A percentile compares a stretch with the other conserved stretches of the same genome.
phyloP scores from a whole-genome alignment of 2,329 filamentous ascomycete species.

The Ceratocystis albifundus region DNA sequence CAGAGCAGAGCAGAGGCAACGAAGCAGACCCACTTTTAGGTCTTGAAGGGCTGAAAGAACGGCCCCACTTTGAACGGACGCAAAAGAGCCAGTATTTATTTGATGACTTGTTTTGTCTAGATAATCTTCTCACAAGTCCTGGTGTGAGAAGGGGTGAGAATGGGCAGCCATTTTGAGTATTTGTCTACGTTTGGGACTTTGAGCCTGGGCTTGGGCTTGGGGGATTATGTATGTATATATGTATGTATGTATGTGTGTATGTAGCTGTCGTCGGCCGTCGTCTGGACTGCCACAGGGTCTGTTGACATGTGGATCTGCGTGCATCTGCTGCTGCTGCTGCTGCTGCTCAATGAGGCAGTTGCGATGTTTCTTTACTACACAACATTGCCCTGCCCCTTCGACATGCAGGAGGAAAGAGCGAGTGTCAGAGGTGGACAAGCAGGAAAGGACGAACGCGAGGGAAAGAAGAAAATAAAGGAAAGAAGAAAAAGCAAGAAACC shows the following conservation, averaged over 20 bases:
- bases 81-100: not conserved
- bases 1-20: not conserved
- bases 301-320: too few species aligned
- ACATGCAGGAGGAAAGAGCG: not conserved
- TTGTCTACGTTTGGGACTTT: too few species aligned
- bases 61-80: constrained; percentile 1
- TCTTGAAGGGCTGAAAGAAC: constrained; percentile 7
- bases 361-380: not conserved
- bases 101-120: too few species aligned
- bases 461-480: not conserved
- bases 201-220: too few species aligned
- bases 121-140: too few species aligned
- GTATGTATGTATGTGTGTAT: too few species aligned
- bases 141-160: too few species aligned
- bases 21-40: not conserved
- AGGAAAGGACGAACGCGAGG: not conserved
- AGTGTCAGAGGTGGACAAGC: not conserved
- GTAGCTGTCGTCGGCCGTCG: too few species aligned
- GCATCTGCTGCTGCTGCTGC: too few species aligned
- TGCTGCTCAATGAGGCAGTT: not conserved
- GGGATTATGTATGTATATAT: too few species aligned
- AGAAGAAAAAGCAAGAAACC: not conserved
- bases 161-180: too few species aligned
- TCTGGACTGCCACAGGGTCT: too few species aligned
- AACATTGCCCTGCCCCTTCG: not conserved